Conservation (phyloP, 139 green algal species). For the Chlorella sp. region DNA sequence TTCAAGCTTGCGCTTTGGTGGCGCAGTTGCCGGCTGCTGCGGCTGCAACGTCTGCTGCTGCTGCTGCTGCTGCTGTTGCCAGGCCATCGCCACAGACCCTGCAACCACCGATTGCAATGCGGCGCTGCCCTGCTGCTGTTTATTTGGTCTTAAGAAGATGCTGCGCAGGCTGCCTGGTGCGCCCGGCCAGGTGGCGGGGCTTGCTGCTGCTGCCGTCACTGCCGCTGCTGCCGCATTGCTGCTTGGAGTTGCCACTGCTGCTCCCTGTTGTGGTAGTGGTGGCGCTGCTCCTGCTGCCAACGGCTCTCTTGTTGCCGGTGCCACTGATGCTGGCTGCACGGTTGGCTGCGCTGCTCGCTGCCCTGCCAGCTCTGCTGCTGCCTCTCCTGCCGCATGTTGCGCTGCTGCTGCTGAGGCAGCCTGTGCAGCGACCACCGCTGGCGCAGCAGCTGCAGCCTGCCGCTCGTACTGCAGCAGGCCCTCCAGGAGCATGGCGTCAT, state of each 20-base stretch:
- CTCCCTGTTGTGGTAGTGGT: no score
- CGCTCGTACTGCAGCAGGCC: not conserved
- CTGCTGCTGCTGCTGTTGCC: not conserved
- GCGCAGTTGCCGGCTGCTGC: no score
- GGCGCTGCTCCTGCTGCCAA: no score
- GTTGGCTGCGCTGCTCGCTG: no score
- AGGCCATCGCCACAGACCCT: not conserved
- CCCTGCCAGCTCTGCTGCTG: no score
- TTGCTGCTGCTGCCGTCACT: not conserved
- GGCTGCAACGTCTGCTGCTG: not conserved
- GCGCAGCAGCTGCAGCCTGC: not conserved
- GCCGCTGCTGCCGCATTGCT: not conserved
- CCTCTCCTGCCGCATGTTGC: no score
- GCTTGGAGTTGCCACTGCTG: not conserved
- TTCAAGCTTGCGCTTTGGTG: not conserved
- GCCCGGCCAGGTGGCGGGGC: no score
- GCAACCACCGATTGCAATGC: no score
- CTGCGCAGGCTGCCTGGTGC: no score
- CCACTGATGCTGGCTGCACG: not conserved
- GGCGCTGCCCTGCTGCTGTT: no score
- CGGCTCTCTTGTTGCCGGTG: no score
- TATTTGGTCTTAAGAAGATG: no score
- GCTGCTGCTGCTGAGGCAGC: not conserved
- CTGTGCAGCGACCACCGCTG: not conserved
- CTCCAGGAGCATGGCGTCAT: constrained; percentile 5